Base-by-base conservation (phyloP, 2,329 filamentous ascomycete species). In the Ustilaginoidea virens region DNA sequence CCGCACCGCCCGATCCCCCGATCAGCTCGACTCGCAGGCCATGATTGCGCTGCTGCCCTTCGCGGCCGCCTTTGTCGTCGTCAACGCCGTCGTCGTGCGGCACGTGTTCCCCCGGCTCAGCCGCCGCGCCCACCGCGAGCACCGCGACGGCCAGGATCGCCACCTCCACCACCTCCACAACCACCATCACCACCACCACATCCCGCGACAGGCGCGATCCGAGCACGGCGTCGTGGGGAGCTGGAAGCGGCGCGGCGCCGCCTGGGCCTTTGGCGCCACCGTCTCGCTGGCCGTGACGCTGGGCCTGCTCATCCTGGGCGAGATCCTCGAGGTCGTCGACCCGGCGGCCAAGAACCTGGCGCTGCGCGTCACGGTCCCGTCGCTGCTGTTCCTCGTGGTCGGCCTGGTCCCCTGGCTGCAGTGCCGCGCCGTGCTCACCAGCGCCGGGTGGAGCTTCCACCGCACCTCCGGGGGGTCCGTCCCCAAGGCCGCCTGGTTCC, bases 251-350 rank as follows among this genome's bases (percentile, higher is more conserved):
- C 55, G 61, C 15, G 47, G 66, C 9, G 66, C 73, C 2, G 74
- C 72, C 10, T 54, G 66, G 33, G 73, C 79, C 2, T 92, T 92
- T 50, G 74, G 80, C 5, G 66, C 72, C 1, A 92, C 80, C 7
- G 69, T 90, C 20, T 81, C 73, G 1, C 63, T 92, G 7, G 78
- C 82, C 5, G 68, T 77, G 21, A 80, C 87, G 2, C 60, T 92
- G 25, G 81, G 74, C 3, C 76, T 86, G 52, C 56, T 92, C 39
- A 80, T 92, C 25, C 64, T 92, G 7, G 83, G 80, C 42, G 83
- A 92, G 52, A 81, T 92, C 24, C 74, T 80, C 16, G 80, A 82
- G 43, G 63, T 78, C 5, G 64, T 82, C n/a, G 67, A 76, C 37
- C 64, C 73, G 5, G 59, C 61, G 18, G 80, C 80, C 9, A 64